Evolutionary conservation across 208 protist genomes (phyloP).

Genomic region (Acanthamoeba healyi): DNA sequence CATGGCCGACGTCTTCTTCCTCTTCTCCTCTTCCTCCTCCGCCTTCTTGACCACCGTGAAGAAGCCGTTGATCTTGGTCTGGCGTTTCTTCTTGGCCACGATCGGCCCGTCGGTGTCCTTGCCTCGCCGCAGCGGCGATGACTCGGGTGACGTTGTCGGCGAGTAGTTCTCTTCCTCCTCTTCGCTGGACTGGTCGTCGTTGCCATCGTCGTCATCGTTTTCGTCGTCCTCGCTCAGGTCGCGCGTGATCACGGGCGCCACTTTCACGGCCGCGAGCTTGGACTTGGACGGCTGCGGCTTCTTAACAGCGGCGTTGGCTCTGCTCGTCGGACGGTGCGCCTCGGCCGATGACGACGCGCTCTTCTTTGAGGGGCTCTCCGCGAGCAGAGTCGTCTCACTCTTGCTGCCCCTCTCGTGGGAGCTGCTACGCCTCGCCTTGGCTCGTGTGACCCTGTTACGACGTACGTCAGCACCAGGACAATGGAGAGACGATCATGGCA

Average conservation of each 20-base stretch:
- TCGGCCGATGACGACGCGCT: no score
- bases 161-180: slow-evolving; percentile 3
- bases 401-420: background rate
- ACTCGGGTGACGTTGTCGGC: slow-evolving; percentile 6
- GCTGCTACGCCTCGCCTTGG: background rate
- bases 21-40: no score
- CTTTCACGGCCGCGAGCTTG: background rate
- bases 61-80: slow-evolving; percentile 68
- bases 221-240: background rate
- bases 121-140: background rate
- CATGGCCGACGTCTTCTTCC: background rate
- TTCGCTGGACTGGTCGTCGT: background rate
- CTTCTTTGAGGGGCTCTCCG: background rate
- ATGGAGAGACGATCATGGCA: background rate
- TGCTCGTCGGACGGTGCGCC: no score
- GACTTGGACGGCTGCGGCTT: background rate
- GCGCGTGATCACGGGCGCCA: background rate
- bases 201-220: background rate
- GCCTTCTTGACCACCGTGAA: slow-evolving; percentile 2
- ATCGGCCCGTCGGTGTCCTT: slow-evolving; percentile 55
- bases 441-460: background rate
- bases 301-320: no score
- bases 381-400: background rate
- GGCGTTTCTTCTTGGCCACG: slow-evolving; percentile 30
- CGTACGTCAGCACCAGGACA: background rate